Conservation (phyloP, 805 yeast species). For the Isabelozyma rhagii region DNA sequence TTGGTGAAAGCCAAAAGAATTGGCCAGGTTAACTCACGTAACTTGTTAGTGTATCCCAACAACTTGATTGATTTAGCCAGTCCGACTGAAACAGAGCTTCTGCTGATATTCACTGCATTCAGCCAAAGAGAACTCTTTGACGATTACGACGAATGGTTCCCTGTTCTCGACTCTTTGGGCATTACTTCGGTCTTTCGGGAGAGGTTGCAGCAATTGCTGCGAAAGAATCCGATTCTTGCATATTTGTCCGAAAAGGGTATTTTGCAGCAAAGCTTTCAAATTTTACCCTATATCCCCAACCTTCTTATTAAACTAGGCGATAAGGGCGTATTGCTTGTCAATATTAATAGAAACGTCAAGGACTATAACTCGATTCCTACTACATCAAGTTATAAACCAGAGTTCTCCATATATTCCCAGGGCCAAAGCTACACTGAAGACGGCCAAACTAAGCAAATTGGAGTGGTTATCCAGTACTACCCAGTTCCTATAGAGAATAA, state of each 20-base stretch:
- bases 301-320: constrained; percentile 66
- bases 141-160: constrained; percentile 71
- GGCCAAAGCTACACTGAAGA: constrained; percentile 11
- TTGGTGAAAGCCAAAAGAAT: constrained; percentile 55
- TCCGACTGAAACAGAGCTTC: constrained; percentile 68
- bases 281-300: constrained; percentile 72
- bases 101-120: constrained; percentile 51
- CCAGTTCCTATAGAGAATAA: constrained; percentile 35
- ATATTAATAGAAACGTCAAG: constrained; percentile 29
- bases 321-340: constrained; percentile 51
- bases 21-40: constrained; percentile 24
- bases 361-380: constrained; percentile 34
- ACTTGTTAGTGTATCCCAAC: constrained; percentile 46
- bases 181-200: constrained; percentile 46
- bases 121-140: constrained; percentile 33
- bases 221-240: constrained; percentile 13
- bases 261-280: constrained; percentile 64
- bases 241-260: constrained; percentile 39
- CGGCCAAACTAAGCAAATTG: constrained; percentile 23
- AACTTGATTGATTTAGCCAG: constrained; percentile 48
- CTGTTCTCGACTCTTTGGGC: constrained; percentile 59
- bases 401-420: constrained; percentile 15
- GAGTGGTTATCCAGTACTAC: constrained; percentile 64
- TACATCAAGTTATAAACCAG: constrained; percentile 23
- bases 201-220: constrained; percentile 34